Evolutionary conservation across 768 basidiomycete genomes (phyloP), one percentile per base, ranked within the genome.

Genomic region (Podaxis mareebaensis): DNA sequence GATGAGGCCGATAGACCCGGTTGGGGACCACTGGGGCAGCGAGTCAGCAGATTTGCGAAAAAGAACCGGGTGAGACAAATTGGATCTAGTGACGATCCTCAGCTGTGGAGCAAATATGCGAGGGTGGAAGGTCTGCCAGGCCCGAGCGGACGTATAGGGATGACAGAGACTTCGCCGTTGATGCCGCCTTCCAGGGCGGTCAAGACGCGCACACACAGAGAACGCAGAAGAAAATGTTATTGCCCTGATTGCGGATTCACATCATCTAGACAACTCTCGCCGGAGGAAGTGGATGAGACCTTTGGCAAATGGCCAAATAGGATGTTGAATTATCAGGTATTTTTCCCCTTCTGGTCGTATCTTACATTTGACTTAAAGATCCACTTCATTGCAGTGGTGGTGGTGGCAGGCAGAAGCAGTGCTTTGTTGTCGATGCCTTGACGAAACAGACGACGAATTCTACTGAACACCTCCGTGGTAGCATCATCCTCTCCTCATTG

Each of bases 351-450:
- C 59, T 52, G 6, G 28, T 40, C 36, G 4, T 53, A 52, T 28
- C n/a, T 49, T 28, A 36, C 39, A 38, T 8, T 8, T 33, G 10
- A n/a, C 10, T 36, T 56, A 20, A 60, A 33, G 33, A 10, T 33
- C 20, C 10, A 3, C 53, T 26, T 49, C 6, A 28, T 51, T 36
- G 15, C 66, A 93, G 92, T 93, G 92, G 91, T 94, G 92, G 92
- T 86, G 88, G 88, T 90, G 88, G 89, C 84, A 85, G 59, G 57
- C 90, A 1, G 85, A 89, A 67, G 84, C 87, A 4, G 70, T 89
- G 20, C 57, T 90, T 10, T 86, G 85, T 68, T 92, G 89, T 73
- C 80, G 81, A 57, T 88, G 85, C 70, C 72, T 83, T 36, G 77
- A 82, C 13, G 90, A 91, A 8, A 78, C 80, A 2, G 85, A 87